Evolutionary conservation across 2,329 filamentous ascomycete species (phyloP).

Genomic region (Thielaviopsis populi): DNA sequence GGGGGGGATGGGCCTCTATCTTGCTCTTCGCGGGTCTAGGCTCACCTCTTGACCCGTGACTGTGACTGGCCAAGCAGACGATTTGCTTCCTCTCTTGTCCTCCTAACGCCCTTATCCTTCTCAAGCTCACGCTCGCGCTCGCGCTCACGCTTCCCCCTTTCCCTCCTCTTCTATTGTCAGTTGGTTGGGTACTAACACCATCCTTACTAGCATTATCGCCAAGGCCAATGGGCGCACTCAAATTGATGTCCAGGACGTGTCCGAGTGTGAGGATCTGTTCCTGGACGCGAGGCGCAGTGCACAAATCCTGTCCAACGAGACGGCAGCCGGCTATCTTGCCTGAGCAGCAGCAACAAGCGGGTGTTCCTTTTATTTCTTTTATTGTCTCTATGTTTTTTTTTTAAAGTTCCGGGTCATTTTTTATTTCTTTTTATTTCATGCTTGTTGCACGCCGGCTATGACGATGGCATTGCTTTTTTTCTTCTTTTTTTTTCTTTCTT

Average conservation of each 20-base stretch:
- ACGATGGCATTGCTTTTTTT: not conserved
- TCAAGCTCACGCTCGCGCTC: too few relatives aligned
- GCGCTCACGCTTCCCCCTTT: not conserved
- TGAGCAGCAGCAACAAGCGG: constrained; percentile 21
- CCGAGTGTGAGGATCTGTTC: constrained; percentile 71
- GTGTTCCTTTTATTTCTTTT: not conserved
- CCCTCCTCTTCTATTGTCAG: not conserved
- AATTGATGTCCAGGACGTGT: constrained; percentile 63
- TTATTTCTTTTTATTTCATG: not conserved
- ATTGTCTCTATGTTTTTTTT: not conserved
- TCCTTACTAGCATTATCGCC: constrained; percentile 55
- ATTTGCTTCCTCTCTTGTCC: not conserved
- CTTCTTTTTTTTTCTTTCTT: too few relatives aligned
- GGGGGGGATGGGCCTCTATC: not conserved
- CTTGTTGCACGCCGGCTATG: not conserved
- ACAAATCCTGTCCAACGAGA: constrained; percentile 47
- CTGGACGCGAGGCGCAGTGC: constrained; percentile 70
- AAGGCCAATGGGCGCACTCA: constrained; percentile 64
- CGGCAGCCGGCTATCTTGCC: constrained; percentile 49
- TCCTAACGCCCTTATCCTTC: too few relatives aligned
- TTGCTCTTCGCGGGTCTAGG: not conserved
- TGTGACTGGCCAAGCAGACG: not conserved
- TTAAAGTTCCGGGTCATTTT: not conserved
- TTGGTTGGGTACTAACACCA: constrained; percentile 7
- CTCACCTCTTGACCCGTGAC: not conserved